Base-by-base conservation (phyloP, 768 basidiomycete genomes). In the Calvatia gigantea region DNA sequence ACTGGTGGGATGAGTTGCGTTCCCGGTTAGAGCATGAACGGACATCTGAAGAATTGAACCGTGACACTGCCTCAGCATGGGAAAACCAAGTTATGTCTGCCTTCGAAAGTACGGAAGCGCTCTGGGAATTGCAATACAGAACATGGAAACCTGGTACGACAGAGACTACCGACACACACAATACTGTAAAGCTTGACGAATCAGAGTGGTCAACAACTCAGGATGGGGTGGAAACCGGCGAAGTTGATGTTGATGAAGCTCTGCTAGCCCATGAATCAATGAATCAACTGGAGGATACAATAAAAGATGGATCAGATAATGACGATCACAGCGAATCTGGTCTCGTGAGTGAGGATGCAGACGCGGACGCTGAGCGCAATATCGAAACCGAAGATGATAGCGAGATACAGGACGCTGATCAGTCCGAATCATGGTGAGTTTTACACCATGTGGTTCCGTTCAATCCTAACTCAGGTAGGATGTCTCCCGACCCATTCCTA, bases 91-190 rank as follows among this genome's bases (percentile, higher is more conserved):
- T 91, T 27, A 88, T 91, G 85, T 89, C 93, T 6, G 83, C 89
- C 0, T 98, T 97, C 64, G 88, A 97, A 70, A 95, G 94, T 61
- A 76, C 90, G 23, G 89, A 95, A 70, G 88, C 85, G 1, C 76
- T 94, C 8, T 97, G 94, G 94, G 85, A 89, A 42, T 70, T 78
- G 32, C 61, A 75, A 51, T 80, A 76, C 67, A 83, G 71, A 65
- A 73, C 72, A 8, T 87, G 87, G 86, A 81, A 68, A 64, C 83
- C 86, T 19, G 57, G 60, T 17, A 58, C 51, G 57, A 53, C 53
- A 48, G 50, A 39, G 58, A 41, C 21, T 7, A 32, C 58, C 43
- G 56, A 58, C 43, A 19, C 42, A 14, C 47, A 32, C 39, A 39
- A 29, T 25, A 51, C 21, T 19, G 32, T 23, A 19, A 37, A 25